These are phyloP conservation scores for Alectoria sarmentosa DNA, from an alignment of 495 filamentous ascomycete genomes.

Conservation along the genomic window DNA sequence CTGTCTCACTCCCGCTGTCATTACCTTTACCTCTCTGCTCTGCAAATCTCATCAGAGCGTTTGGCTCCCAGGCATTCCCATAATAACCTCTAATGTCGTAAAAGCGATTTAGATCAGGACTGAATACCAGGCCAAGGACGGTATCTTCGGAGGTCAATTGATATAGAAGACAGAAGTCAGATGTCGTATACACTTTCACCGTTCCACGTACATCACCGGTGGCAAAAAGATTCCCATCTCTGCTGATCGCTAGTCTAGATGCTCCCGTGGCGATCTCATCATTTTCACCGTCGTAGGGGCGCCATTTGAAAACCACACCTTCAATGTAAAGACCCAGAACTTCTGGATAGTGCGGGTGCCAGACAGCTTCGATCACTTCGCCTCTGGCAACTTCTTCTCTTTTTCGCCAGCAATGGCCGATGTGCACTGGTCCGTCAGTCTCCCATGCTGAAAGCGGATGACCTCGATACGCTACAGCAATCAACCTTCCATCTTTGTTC, in stretches of 20 bases:
- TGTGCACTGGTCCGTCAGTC: constrained; percentile 25
- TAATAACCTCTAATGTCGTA: constrained; percentile 30
- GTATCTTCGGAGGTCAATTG: constrained; percentile 22
- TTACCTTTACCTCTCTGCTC: constrained; percentile 23
- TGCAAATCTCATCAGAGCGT: constrained; percentile 24
- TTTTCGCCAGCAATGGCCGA: constrained; percentile 29
- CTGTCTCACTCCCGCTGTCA: constrained; percentile 20
- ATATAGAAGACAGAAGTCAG: constrained; percentile 25
- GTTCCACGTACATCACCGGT: constrained; percentile 27
- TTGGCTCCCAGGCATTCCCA: constrained; percentile 30
- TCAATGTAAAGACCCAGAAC: constrained; percentile 29
- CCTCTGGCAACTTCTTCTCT: constrained; percentile 22
- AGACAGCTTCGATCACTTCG: constrained; percentile 27
- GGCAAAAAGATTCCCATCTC: constrained; percentile 26
- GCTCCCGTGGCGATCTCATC: constrained; percentile 24
- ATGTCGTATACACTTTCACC: constrained; percentile 24
- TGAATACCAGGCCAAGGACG: constrained; percentile 26
- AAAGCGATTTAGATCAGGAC: constrained; percentile 27
- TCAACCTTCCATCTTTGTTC: constrained; percentile 23
- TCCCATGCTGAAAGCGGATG: constrained; percentile 30
- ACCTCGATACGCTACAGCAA: constrained; percentile 28
- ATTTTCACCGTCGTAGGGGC: constrained; percentile 24
- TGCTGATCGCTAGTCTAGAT: constrained; percentile 25
- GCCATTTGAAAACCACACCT: constrained; percentile 29
- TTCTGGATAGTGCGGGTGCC: constrained; percentile 27